Percentiles rank a stretch among this genome's conserved stretches.
These are phyloP conservation scores for Acer campestre DNA, from an alignment of 345 rosid genomes.

Conservation along the genomic window DNA sequence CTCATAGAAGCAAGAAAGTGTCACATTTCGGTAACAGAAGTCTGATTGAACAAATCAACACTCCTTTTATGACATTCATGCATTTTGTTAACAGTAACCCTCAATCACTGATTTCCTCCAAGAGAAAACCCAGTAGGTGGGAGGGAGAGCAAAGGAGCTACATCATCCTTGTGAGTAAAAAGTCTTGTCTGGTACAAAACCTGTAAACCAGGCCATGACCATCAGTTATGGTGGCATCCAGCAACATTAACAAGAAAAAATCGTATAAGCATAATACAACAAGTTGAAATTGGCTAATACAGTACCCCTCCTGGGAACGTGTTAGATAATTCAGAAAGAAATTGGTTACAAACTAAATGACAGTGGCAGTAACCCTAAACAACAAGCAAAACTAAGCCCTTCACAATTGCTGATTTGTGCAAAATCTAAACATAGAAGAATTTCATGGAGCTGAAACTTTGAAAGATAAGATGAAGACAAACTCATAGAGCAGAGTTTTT, in stretches of 20 bases:
- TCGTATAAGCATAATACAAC: neutral
- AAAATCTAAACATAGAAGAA: too few relatives aligned
- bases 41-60: neutral
- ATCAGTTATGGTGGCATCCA: neutral
- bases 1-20: neutral
- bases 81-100: neutral
- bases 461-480: too few relatives aligned
- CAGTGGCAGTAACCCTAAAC: neutral
- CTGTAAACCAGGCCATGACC: neutral
- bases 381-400: neutral
- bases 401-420: too few relatives aligned
- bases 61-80: neutral
- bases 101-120: neutral
- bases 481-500: too few relatives aligned
- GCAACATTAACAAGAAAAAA: neutral
- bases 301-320: too few relatives aligned
- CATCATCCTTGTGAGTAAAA: neutral
- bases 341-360: neutral
- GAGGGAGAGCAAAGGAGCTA: neutral
- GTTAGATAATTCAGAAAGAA: neutral
- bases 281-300: too few relatives aligned
- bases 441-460: too few relatives aligned
- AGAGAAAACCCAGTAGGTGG: neutral
- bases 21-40: conserved; percentile 7
- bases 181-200: neutral